Base-by-base conservation (phyloP, 257 asterid species). In the Fraxinus quadrangulata region DNA sequence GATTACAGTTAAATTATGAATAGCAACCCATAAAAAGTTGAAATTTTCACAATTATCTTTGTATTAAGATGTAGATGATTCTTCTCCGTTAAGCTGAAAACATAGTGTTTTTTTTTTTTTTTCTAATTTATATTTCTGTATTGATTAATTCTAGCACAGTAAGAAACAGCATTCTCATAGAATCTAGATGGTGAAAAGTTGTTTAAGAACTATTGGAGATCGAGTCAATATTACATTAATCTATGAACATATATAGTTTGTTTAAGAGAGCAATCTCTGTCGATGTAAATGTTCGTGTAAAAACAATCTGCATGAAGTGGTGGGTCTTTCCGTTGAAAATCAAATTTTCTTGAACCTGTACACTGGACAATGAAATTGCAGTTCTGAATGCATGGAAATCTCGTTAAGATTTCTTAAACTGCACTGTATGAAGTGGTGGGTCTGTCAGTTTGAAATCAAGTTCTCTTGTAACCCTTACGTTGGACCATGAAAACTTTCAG, bases 311-410 rank as follows among this genome's bases (percentile, higher is more conserved):
- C 49, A 45, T 39, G 65, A 66, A 51, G 42, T 70, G 51, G 34
- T 66, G 0, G 71, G 54, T 77, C 34, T 77, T 72, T 37, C 78
- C 21, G 72, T 71, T 12, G 45, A 47, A 47, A 47, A 47, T 16
- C 5, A 47, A 47, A 34, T 67, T 24, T 71, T 19, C 74, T 30
- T 79, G 40, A 79, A 61, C 47, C 19, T 54, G 70, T 51, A 1
- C 74, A 37, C 67, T 45, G 51, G 70, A 45, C 23, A 70, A 33
- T 51, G 61, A 72, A 70, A 56, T 51, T 82, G 83, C 56, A 63
- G 72, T 14, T 16, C 16, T 47, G 21, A 51, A 51, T 51, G 33
- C 36, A 26, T 30, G 39, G 47, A 42, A 72, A 47, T 70, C 68
- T 51, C 39, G 17, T 16, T 80, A 68, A 28, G 47, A 67, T 16